Conservation (phyloP, 352 stramenopile genomes). For the Plasmopara muralis region DNA sequence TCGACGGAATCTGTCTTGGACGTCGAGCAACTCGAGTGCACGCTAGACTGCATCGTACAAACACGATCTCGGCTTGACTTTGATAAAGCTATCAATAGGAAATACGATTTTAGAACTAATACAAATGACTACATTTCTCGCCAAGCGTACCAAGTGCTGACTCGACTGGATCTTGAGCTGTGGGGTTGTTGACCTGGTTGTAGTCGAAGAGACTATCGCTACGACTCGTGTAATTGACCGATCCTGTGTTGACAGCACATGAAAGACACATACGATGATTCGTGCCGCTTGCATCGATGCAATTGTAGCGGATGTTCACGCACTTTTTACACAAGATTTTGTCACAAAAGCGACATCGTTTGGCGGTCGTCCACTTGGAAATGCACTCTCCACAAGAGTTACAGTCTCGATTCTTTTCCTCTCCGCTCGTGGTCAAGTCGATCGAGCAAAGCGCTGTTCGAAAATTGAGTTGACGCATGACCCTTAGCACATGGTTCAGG, state of each 20-base stretch:
- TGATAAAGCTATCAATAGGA: slow-evolving; percentile 5
- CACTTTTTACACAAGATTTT: slow-evolving; percentile 60
- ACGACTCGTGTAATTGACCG: slow-evolving; percentile 12
- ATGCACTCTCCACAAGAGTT: slow-evolving; percentile 46
- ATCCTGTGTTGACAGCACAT: slow-evolving; percentile 32
- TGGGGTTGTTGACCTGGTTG: slow-evolving; percentile 4
- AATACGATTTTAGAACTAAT: background rate
- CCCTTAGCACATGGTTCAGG: slow-evolving; percentile 62
- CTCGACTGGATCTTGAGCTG: slow-evolving; percentile 15
- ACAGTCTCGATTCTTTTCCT: slow-evolving; percentile 28
- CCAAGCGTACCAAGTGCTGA: slow-evolving; percentile 6
- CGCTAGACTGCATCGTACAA: slow-evolving; percentile 17
- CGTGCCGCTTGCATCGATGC: slow-evolving; percentile 27
- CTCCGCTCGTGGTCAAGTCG: slow-evolving; percentile 9
- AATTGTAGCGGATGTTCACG: slow-evolving; percentile 43
- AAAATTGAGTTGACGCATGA: slow-evolving; percentile 37
- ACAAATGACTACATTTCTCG: background rate
- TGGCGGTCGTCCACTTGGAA: slow-evolving; percentile 58
- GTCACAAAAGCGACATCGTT: slow-evolving; percentile 56
- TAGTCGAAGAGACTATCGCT: slow-evolving; percentile 17
- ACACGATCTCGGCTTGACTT: slow-evolving; percentile 21
- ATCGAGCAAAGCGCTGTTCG: slow-evolving; percentile 15
- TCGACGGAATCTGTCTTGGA: slow-evolving; percentile 35
- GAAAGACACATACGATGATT: slow-evolving; percentile 56
- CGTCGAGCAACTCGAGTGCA: slow-evolving; percentile 22